Evolutionary conservation across 768 basidiomycete species (phyloP), one percentile per base, ranked within the genome.

Genomic region (Cystofilobasidium bisporidii): DNA sequence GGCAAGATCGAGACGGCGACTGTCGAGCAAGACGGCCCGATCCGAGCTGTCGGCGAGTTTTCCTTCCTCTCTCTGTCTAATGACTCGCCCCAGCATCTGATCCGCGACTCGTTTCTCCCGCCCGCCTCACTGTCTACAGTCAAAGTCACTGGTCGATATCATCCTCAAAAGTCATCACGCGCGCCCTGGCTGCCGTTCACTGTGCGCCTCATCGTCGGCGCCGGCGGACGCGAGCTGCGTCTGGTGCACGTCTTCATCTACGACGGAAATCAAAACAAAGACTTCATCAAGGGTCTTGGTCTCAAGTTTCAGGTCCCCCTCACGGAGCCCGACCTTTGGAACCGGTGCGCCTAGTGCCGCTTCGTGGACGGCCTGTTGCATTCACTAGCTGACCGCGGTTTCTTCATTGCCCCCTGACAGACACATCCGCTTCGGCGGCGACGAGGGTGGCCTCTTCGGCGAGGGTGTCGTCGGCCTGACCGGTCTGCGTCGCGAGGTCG

Each of bases 281-380:
- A 55, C 11, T 36, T 50, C 63, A 64, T 64, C 63, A 64, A 64
- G 26, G 63, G 63, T 15, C 53, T 64, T 0, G 63, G 63, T 38
- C 53, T 64, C 47, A 17, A 8, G 3, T 64, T 64, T 48, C 28
- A 41, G 48, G 36, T 64, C 11, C 63, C 63, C 12, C 32, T 64
- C 15, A 40, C 63, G 26, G 63, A 64, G 28, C 24, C 24, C 12
- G 26, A 50, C 18, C 50, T 64, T 1, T 64, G 63, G 63, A 45
- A 64, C 45, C 47, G 63, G 43, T 43, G 43, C 43, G 43, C 43
- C 17, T 36, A 8, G 5, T 43, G 9, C 43, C 3, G 43, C 43
- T 43, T 22, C n/a, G n/a, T n/a, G n/a, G n/a, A n/a, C n/a, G n/a
- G n/a, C n/a, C n/a, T n/a, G n/a, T n/a, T n/a, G n/a, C n/a, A n/a